These are phyloP conservation scores for Phytophthora brassicae DNA, from an alignment of 352 stramenopile genomes.

Conservation along the genomic window DNA sequence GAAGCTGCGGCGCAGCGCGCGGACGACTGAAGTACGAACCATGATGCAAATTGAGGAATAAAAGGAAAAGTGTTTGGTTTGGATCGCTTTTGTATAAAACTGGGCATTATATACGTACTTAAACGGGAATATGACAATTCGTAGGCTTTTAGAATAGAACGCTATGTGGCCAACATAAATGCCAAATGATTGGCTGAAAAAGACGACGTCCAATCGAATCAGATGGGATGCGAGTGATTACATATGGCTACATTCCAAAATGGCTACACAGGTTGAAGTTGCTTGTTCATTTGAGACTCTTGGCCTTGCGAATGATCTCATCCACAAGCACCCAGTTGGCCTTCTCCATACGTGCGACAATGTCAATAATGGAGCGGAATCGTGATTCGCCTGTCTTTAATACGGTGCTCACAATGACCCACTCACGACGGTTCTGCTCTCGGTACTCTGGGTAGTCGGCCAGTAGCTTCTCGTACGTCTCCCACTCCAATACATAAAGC, in stretches of 20 bases:
- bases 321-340: slow-evolving; percentile 66
- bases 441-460: slow-evolving; percentile 76
- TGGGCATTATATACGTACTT: neutral
- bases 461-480: slow-evolving; percentile 70
- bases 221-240: neutral
- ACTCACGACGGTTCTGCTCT: slow-evolving; percentile 70
- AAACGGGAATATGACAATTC: neutral
- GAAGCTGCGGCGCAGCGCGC: slow-evolving; percentile 26
- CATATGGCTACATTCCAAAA: slow-evolving; percentile 14
- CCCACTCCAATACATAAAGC: slow-evolving; percentile 80
- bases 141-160: too few relatives aligned
- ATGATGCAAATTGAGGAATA: neutral
- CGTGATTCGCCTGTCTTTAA: slow-evolving; percentile 58
- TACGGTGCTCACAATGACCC: slow-evolving; percentile 72
- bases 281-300: slow-evolving; percentile 46
- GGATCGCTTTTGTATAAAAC: neutral
- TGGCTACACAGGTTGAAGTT: slow-evolving; percentile 1
- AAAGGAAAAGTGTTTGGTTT: neutral
- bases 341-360: slow-evolving; percentile 64
- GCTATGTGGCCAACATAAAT: neutral
- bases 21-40: neutral
- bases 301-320: slow-evolving; percentile 72
- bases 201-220: neutral
- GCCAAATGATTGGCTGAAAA: neutral
- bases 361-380: slow-evolving; percentile 69